A percentile compares a stretch with the other conserved stretches of the same genome.
These are phyloP conservation scores for Fomitopsis betulina DNA, from an alignment of 1,284 basidiomycete genomes.

Conservation along the genomic window DNA sequence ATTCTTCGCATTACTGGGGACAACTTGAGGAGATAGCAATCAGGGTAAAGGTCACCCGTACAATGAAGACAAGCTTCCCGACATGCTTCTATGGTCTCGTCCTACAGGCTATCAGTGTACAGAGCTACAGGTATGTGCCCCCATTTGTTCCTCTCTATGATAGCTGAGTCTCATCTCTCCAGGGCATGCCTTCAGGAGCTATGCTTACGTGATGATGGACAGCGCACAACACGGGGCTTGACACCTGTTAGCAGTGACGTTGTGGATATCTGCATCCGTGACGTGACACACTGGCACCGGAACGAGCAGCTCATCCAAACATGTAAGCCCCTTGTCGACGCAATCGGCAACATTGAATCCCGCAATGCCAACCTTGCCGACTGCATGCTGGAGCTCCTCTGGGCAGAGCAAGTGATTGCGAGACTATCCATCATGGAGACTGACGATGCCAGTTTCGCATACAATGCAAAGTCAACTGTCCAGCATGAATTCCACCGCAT, in stretches of 20 bases:
- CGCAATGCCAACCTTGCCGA: constrained; percentile 26
- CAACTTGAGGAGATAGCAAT: constrained; percentile 13
- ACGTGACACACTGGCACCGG: constrained; percentile 14
- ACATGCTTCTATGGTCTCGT: constrained; percentile 25
- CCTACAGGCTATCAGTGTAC: constrained; percentile 20
- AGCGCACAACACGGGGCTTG: constrained; percentile 17
- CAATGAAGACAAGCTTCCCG: constrained; percentile 24
- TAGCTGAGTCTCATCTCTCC: background rate
- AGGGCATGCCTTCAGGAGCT: constrained; percentile 10
- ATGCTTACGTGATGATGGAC: constrained; percentile 23
- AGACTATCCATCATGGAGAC: constrained; percentile 11
- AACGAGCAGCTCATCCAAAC: constrained; percentile 22
- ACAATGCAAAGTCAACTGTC: constrained; percentile 19
- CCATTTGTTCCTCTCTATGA: background rate
- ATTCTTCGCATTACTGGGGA: constrained; percentile 30
- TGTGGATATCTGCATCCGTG: constrained; percentile 15
- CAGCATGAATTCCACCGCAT: constrained; percentile 20
- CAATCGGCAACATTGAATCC: constrained; percentile 26
- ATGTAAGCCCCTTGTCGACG: constrained; percentile 28
- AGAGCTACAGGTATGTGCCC: constrained; percentile 12
- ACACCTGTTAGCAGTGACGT: constrained; percentile 21
- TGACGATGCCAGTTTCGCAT: constrained; percentile 21
- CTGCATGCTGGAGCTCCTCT: constrained; percentile 31
- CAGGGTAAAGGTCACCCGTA: constrained; percentile 10
- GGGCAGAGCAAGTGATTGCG: constrained; percentile 15